A percentile compares a stretch with the other conserved stretches of the same genome.
These are phyloP conservation scores for Chrysosporium keratinophilum DNA, from an alignment of 2,329 filamentous ascomycete genomes.

Conservation along the genomic window DNA sequence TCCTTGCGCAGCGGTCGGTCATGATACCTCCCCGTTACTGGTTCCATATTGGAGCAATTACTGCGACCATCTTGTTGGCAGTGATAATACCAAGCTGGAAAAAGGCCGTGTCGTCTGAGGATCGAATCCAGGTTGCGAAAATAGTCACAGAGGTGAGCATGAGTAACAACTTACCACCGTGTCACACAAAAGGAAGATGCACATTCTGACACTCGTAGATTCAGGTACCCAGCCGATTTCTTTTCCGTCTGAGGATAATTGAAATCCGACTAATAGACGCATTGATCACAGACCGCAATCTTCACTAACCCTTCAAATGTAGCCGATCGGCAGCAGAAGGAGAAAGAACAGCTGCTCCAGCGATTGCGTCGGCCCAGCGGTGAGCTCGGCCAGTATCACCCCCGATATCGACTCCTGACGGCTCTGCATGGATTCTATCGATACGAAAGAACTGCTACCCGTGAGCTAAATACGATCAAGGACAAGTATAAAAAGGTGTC, in stretches of 20 bases:
- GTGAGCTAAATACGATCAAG: not conserved
- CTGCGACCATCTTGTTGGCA: constrained; percentile 1
- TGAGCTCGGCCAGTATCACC: constrained; percentile 19
- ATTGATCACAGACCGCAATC: not conserved
- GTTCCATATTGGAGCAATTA: constrained; percentile 10
- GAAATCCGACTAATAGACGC: not conserved
- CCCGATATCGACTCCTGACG: constrained; percentile 22
- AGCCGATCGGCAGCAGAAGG: constrained; percentile 12
- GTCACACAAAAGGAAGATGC: not conserved
- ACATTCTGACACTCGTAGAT: not conserved
- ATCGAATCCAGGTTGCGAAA: not conserved
- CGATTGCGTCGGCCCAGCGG: constrained; percentile 15
- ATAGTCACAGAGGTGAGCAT: not conserved
- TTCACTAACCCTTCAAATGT: not conserved
- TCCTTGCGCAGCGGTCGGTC: too few relatives aligned
- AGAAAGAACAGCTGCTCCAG: constrained; percentile 16
- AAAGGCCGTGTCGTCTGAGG: not conserved
- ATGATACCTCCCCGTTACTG: constrained; percentile 6
- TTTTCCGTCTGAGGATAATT: not conserved
- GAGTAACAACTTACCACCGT: not conserved
- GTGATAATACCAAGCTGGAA: not conserved
- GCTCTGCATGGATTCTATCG: constrained; percentile 21
- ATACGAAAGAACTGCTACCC: constrained; percentile 17
- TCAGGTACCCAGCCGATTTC: not conserved
- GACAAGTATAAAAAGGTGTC: constrained; percentile 10